Evolutionary conservation across 139 green algal species (phyloP).

Genomic region (Limnomonas spitsbergensis): DNA sequence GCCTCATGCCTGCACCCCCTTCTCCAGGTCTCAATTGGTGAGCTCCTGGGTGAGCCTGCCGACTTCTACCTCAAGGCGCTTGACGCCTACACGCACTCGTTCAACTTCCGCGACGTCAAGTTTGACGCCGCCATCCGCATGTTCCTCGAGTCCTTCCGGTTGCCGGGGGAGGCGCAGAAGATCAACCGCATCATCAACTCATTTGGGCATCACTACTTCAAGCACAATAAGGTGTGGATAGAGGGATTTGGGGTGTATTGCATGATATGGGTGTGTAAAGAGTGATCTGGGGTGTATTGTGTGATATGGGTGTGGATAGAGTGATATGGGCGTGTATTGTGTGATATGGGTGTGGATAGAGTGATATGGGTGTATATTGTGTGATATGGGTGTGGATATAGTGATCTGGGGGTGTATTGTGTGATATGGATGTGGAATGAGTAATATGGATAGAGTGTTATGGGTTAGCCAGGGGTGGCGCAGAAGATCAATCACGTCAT

Average conservation of each 20-base stretch:
- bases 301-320: no score
- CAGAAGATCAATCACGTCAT: no score
- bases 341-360: no score
- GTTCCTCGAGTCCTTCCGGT: constrained; percentile 69
- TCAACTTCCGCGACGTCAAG: constrained; percentile 44
- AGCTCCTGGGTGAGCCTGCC: constrained; percentile 88
- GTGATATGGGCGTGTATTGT: no score
- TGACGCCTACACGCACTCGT: constrained; percentile 78
- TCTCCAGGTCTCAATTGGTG: constrained; percentile 60
- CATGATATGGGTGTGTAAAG: not conserved
- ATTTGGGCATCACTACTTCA: constrained; percentile 43
- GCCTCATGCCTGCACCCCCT: no score
- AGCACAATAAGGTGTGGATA: constrained; percentile 19
- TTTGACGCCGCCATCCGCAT: constrained; percentile 90
- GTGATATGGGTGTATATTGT: no score
- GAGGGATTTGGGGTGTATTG: not conserved
- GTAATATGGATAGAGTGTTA: no score
- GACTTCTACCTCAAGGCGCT: constrained; percentile 88
- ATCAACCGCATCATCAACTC: constrained; percentile 94
- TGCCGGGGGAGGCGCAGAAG: constrained; percentile 98
- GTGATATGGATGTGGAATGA: no score
- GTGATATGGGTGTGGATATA: no score
- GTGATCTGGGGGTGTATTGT: no score
- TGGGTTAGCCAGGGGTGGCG: no score
- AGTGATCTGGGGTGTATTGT: no score